These are phyloP conservation scores for Myxozyma mucilagina DNA, from an alignment of 805 yeast species.

Conservation along the genomic window DNA sequence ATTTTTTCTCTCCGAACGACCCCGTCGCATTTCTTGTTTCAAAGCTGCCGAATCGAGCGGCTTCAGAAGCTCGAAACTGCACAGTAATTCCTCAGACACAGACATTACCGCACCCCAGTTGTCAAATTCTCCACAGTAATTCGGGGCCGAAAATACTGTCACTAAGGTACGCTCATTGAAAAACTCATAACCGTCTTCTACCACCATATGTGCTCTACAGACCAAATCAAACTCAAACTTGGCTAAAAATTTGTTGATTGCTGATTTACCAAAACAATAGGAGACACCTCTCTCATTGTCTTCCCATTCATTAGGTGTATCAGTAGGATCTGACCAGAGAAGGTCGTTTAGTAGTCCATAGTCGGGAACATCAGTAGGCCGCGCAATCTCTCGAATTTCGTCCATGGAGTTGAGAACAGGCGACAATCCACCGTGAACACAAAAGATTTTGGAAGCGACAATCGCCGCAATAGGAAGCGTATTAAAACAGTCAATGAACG, in stretches of 20 bases:
- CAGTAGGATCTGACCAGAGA: slow-evolving; percentile 85
- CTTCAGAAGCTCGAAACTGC: slow-evolving; percentile 90
- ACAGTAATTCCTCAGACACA: slow-evolving; percentile 85
- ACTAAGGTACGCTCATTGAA: slow-evolving; percentile 71
- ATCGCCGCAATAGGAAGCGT: slow-evolving; percentile 94
- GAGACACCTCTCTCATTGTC: slow-evolving; percentile 85
- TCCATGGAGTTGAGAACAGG: slow-evolving; percentile 74
- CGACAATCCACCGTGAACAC: slow-evolving; percentile 82
- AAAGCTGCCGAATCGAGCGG: slow-evolving; percentile 91
- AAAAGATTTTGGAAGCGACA: slow-evolving; percentile 91
- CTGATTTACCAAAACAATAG: slow-evolving; percentile 75
- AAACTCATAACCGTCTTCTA: slow-evolving; percentile 76
- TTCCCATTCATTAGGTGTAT: slow-evolving; percentile 80
- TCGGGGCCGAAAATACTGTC: slow-evolving; percentile 74
- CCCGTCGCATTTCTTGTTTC: slow-evolving; percentile 81
- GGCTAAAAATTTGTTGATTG: slow-evolving; percentile 72
- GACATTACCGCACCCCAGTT: slow-evolving; percentile 99
- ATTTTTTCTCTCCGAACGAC: slow-evolving; percentile 68
- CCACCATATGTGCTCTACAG: slow-evolving; percentile 87
- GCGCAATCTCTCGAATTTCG: slow-evolving; percentile 69
- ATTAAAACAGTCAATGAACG: slow-evolving; percentile 91
- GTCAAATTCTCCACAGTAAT: slow-evolving; percentile 80
- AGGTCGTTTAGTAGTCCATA: slow-evolving; percentile 75
- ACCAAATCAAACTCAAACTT: slow-evolving; percentile 79
- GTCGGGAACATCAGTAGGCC: slow-evolving; percentile 88